Percentiles rank a stretch among this genome's conserved stretches.
These are phyloP conservation scores for Fusarium hainanense DNA, from an alignment of 2,329 filamentous ascomycete genomes.

Conservation along the genomic window DNA sequence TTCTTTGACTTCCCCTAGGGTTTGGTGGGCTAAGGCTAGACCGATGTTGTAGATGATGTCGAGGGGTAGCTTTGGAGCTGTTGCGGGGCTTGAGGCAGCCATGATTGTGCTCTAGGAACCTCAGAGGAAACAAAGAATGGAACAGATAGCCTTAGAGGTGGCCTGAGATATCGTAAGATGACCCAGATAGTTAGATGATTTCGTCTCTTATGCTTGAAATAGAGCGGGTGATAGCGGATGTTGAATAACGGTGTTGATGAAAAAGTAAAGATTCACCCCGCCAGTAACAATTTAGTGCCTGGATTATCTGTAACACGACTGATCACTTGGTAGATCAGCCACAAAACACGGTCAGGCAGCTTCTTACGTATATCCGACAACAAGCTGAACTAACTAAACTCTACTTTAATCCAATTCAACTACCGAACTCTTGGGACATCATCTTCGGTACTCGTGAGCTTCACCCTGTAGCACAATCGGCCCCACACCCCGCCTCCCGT, in stretches of 20 bases:
- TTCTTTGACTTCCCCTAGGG: background rate
- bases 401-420: background rate
- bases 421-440: background rate
- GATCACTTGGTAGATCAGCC: background rate
- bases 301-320: background rate
- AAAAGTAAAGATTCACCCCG: slow-evolving; percentile 3
- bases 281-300: background rate
- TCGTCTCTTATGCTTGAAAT: background rate
- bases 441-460: background rate
- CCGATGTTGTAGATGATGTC: slow-evolving; percentile 31
- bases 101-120: background rate
- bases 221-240: background rate
- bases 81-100: background rate
- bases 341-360: background rate
- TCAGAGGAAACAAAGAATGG: background rate
- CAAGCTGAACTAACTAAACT: background rate
- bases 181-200: background rate
- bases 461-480: slow-evolving; percentile 1
- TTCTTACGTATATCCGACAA: background rate
- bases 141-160: background rate
- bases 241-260: background rate
- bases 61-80: slow-evolving; percentile 19
- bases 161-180: no score
- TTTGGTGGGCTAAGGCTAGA: background rate
- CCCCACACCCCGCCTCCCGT: slow-evolving; percentile 34